phyloP scores from a whole-genome alignment of 163 green algal genomes.

The Dunaliella salina region DNA sequence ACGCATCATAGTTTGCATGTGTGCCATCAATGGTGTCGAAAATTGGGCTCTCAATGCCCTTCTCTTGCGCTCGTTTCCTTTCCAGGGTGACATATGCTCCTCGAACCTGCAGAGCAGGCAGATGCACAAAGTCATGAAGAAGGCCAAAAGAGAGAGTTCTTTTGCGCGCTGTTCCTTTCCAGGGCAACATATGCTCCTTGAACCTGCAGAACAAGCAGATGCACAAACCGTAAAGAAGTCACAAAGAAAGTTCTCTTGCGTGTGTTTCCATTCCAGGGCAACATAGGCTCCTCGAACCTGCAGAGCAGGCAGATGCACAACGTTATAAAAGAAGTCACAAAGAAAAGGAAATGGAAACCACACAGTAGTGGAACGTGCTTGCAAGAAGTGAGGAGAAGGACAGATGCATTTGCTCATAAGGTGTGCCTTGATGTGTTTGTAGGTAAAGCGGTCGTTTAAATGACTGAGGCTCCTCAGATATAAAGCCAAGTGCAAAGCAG shows the following conservation, averaged over 20 bases:
- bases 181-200: constrained; percentile 82
- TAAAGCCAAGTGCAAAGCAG: no score
- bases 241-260: constrained; percentile 38
- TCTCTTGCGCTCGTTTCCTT: constrained; percentile 44
- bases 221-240: no score
- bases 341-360: no score
- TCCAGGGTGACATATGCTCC: constrained; percentile 86
- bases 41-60: constrained; percentile 60
- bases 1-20: constrained; percentile 68
- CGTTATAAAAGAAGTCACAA: no score
- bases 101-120: constrained; percentile 57
- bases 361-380: no score
- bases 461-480: no score
- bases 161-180: constrained; percentile 57
- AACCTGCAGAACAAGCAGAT: constrained; percentile 50
- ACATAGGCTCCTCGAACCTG: constrained; percentile 88
- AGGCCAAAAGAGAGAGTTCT: no score
- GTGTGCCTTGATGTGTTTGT: no score
- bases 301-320: not conserved
- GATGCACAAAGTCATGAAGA: no score
- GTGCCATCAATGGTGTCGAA: constrained; percentile 68
- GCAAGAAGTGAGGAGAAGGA: no score
- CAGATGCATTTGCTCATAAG: no score
- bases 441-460: no score
- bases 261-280: constrained; percentile 61